Evolutionary conservation across 2,329 filamentous ascomycete genomes (phyloP).

Genomic region (Colletotrichum lini): DNA sequence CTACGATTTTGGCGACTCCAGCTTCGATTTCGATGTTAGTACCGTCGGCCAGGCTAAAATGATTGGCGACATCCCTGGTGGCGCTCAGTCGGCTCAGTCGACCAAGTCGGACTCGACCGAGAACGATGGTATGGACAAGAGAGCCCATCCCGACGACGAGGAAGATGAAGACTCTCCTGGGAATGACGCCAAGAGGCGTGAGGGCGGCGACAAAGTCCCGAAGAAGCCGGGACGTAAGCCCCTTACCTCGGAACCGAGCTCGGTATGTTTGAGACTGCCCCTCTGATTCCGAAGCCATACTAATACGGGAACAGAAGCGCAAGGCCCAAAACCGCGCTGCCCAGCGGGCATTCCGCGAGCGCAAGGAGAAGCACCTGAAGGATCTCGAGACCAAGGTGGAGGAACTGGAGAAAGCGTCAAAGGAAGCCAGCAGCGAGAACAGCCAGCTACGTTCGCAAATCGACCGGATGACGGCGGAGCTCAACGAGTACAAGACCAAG

Average conservation of each 20-base stretch:
- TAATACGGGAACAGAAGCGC: slow-evolving; percentile 75
- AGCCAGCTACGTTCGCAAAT: slow-evolving; percentile 86
- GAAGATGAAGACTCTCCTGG: slow-evolving; percentile 70
- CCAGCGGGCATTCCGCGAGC: slow-evolving; percentile 92
- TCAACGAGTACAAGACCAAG: slow-evolving; percentile 92
- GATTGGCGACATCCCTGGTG: slow-evolving; percentile 81
- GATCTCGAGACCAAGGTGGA: slow-evolving; percentile 85
- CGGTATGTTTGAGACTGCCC: slow-evolving; percentile 71
- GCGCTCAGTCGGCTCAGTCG: slow-evolving; percentile 66
- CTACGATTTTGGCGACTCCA: slow-evolving; percentile 82
- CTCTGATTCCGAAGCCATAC: neutral
- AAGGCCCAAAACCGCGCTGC: slow-evolving; percentile 97
- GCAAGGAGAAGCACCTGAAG: slow-evolving; percentile 92
- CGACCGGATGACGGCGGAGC: slow-evolving; percentile 86
- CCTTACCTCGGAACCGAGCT: slow-evolving; percentile 93
- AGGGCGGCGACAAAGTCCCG: slow-evolving; percentile 85
- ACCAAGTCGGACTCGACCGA: slow-evolving; percentile 67
- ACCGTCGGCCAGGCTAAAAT: slow-evolving; percentile 69
- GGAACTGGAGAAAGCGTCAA: slow-evolving; percentile 85
- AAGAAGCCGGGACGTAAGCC: slow-evolving; percentile 99
- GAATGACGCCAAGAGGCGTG: slow-evolving; percentile 77
- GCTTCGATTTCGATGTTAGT: slow-evolving; percentile 79
- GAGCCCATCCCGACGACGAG: slow-evolving; percentile 79
- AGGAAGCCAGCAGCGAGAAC: slow-evolving; percentile 89
- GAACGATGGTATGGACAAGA: slow-evolving; percentile 76